Evolutionary conservation across 192 early-diverging fungal species (phyloP).

Genomic region (Geosiphon pyriformis): DNA sequence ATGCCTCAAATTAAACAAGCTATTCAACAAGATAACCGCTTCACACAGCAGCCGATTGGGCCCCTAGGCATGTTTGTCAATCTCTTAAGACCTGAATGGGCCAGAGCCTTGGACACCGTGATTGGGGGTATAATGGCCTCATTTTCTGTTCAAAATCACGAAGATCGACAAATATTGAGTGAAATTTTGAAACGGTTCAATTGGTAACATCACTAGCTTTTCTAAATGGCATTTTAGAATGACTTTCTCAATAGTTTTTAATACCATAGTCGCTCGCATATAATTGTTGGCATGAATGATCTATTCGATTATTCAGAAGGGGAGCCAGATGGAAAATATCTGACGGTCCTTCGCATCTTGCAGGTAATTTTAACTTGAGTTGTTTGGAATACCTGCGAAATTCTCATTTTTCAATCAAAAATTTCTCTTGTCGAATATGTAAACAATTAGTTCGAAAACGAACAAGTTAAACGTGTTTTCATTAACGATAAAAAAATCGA

Average conservation of each 20-base stretch:
- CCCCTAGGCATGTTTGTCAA: slow-evolving; percentile 65
- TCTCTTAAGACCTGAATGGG: slow-evolving; percentile 52
- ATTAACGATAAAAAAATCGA: slow-evolving; percentile 66
- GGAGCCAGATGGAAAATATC: slow-evolving; percentile 52
- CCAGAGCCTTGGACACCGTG: slow-evolving; percentile 55
- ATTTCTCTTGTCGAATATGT: background rate
- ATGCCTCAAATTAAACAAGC: slow-evolving; percentile 55
- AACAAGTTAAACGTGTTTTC: slow-evolving; percentile 69
- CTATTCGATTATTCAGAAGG: slow-evolving; percentile 63
- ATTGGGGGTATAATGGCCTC: slow-evolving; percentile 56
- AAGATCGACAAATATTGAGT: slow-evolving; percentile 50
- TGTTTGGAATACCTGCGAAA: background rate
- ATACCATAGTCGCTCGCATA: slow-evolving; percentile 32
- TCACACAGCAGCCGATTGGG: slow-evolving; percentile 53
- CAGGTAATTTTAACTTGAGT: slow-evolving; percentile 32
- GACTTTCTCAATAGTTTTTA: background rate
- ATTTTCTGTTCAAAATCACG: slow-evolving; percentile 65
- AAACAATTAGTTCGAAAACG: slow-evolving; percentile 45
- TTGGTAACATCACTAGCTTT: slow-evolving; percentile 32
- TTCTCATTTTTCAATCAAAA: background rate
- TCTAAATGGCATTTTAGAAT: background rate
- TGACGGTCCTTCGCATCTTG: slow-evolving; percentile 60
- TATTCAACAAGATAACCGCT: slow-evolving; percentile 40
- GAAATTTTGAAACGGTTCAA: slow-evolving; percentile 44
- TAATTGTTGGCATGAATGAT: slow-evolving; percentile 58